Percentiles rank a stretch among this genome's conserved stretches.
Evolutionary conservation across 1,139 yeast species (phyloP).

Genomic region (Kodamaea sp.): DNA sequence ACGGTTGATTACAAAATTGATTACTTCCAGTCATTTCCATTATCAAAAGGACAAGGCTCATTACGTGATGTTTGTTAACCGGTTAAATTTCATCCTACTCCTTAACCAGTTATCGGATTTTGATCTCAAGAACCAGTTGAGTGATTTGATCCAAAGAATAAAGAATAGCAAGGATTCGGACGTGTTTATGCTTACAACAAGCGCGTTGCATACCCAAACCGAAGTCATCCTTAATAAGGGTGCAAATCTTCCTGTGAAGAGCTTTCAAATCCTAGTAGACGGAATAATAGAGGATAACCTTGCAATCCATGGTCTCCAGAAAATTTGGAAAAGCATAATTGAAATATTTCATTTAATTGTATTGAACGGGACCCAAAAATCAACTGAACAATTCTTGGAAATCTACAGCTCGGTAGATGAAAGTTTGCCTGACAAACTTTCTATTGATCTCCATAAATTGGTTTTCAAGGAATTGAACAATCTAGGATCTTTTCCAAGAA

Average conservation of each 20-base stretch:
- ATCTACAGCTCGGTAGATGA: slow-evolving; percentile 8
- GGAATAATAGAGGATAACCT: slow-evolving; percentile 4
- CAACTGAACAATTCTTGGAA: slow-evolving; percentile 8
- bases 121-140: slow-evolving; percentile 33
- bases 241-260: slow-evolving; percentile 22
- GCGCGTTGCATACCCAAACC: slow-evolving; percentile 24
- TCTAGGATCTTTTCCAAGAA: background rate
- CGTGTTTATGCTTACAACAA: slow-evolving; percentile 26
- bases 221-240: slow-evolving; percentile 20
- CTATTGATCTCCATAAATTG: slow-evolving; percentile 5
- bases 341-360: slow-evolving; percentile 2
- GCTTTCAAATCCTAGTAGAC: slow-evolving; percentile 18
- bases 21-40: slow-evolving; percentile 39
- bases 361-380: background rate
- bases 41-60: slow-evolving; percentile 28
- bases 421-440: slow-evolving; percentile 4
- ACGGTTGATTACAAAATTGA: slow-evolving; percentile 37
- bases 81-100: slow-evolving; percentile 39
- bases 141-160: slow-evolving; percentile 28
- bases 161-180: slow-evolving; percentile 25
- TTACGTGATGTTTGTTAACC: slow-evolving; percentile 36
- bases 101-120: slow-evolving; percentile 37
- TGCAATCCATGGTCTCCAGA: slow-evolving; percentile 7
- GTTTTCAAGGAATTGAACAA: slow-evolving; percentile 2
- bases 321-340: slow-evolving; percentile 7